Conservation (phyloP, 2,329 filamentous ascomycete genomes). For the Trichoderma simmonsii region DNA sequence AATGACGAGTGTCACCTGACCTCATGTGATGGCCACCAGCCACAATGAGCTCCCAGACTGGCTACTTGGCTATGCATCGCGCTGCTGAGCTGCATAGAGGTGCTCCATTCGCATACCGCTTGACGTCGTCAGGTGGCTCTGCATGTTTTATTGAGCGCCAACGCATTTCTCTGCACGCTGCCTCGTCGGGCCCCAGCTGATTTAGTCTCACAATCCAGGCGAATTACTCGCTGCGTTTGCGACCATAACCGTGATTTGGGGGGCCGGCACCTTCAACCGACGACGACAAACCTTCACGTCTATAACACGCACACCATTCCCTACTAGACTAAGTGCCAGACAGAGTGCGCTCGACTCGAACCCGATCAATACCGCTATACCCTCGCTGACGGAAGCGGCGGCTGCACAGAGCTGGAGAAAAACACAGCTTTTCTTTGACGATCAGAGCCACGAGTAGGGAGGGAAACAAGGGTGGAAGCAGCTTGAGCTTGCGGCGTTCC, state of each 20-base stretch:
- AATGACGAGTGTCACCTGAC: conserved; percentile 23
- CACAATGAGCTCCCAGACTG: conserved; percentile 19
- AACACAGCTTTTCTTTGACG: background rate
- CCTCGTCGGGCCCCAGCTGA: conserved; percentile 14
- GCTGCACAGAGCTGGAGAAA: background rate
- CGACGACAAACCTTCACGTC: conserved; percentile 9
- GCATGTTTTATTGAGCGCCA: conserved; percentile 19
- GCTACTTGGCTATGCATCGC: background rate
- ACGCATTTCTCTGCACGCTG: conserved; percentile 12
- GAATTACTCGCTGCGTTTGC: conserved; percentile 3
- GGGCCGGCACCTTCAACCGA: conserved; percentile 24
- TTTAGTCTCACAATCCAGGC: background rate
- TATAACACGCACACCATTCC: background rate
- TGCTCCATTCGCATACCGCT: conserved; percentile 20
- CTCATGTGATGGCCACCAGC: conserved; percentile 33
- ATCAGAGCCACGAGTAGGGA: background rate
- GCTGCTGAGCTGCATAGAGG: background rate
- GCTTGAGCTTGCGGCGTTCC: background rate
- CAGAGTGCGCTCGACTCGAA: background rate
- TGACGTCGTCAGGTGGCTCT: conserved; percentile 21
- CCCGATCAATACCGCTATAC: background rate
- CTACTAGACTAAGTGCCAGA: background rate
- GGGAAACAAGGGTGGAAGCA: background rate
- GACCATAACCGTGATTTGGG: conserved; percentile 14
- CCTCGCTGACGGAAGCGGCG: background rate